Evolutionary conservation across 371 early-diverging fungal genomes (phyloP), one percentile per base, ranked within the genome.

Genomic region (Mortierella sp.): DNA sequence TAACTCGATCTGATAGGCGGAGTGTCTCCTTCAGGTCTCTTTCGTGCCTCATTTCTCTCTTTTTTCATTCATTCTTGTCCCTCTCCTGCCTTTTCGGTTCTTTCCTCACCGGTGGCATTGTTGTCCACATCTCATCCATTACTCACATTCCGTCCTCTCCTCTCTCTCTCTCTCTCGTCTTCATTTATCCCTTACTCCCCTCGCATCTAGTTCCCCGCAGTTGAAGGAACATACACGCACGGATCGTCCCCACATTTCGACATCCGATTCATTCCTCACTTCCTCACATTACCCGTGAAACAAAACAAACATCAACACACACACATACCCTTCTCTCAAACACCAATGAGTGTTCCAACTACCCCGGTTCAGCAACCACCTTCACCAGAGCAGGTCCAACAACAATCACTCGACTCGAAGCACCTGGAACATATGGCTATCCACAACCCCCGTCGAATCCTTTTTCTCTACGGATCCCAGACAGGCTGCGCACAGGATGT

Each of bases 401-500:
- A 47, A 58, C 81, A 78, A 31, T 70, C 70, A 50, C 77, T 86
- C 54, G 79, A 86, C 44, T 6, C 82, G n/a, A 68, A 63, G 4
- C 87, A 76, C 26, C 44, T 80, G 42, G 87, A 86, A 28, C 87
- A 82, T 45, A 80, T 82, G 54, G 63, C 80, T 42, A 72, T 82
- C 76, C 87, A 82, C 77, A 80, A 74, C 72, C 79, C 83, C 42
- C 88, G 88, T 24, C 78, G 84, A n/a, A 88, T 97, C n/a, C 87
- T 94, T 47, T 90, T 97, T 72, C 90, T 97, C 31, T 97, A 93
- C 79, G 97, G 95, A 19, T 94, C 95, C 14, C 95, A 97, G 84
- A 97, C 97, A 0, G 97, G 97, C 54, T 94, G 92, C 77, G 95
- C 96, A 26, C 93, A 95, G 80, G 96, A 97, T 80, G 93, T 94